Conservation (phyloP, 192 early-diverging fungal genomes). For the Chytriomyces sp. region DNA sequence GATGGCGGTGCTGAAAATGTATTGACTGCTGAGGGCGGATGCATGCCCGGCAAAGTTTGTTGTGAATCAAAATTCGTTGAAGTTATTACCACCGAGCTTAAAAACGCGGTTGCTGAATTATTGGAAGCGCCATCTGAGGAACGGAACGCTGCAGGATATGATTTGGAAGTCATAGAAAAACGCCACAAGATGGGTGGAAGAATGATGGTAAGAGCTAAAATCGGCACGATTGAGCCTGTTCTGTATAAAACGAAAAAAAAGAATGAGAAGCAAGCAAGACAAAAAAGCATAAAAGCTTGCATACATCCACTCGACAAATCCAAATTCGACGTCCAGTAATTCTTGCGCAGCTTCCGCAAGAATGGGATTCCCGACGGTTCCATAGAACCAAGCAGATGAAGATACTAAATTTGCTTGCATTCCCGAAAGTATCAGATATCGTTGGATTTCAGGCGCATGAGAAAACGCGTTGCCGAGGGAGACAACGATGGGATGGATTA, state of each 20-base stretch:
- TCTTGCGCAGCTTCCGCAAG: slow-evolving; percentile 61
- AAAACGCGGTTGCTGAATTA: no score
- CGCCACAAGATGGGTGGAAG: no score
- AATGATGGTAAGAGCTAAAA: no score
- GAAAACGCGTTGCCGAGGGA: slow-evolving; percentile 65
- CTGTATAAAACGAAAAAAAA: slow-evolving; percentile 26
- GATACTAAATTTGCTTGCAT: slow-evolving; percentile 73
- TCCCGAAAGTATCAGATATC: slow-evolving; percentile 67
- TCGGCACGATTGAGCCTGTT: slow-evolving; percentile 37
- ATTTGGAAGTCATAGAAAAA: no score
- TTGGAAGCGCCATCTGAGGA: no score
- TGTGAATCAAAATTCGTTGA: no score
- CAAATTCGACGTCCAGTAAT: slow-evolving; percentile 70
- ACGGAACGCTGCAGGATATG: no score
- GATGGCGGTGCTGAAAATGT: no score
- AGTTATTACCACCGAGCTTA: no score
- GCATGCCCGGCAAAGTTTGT: no score
- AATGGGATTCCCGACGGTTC: slow-evolving; percentile 78
- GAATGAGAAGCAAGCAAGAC: slow-evolving; percentile 11
- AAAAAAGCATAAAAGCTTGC: slow-evolving; percentile 59
- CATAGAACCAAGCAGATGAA: slow-evolving; percentile 76
- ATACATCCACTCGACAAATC: slow-evolving; percentile 67
- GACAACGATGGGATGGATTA: slow-evolving; percentile 75
- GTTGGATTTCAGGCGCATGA: slow-evolving; percentile 56
- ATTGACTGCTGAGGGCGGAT: no score